Evolutionary conservation across 2,329 filamentous ascomycete genomes (phyloP).

Genomic region (Alternaria metachromatica): DNA sequence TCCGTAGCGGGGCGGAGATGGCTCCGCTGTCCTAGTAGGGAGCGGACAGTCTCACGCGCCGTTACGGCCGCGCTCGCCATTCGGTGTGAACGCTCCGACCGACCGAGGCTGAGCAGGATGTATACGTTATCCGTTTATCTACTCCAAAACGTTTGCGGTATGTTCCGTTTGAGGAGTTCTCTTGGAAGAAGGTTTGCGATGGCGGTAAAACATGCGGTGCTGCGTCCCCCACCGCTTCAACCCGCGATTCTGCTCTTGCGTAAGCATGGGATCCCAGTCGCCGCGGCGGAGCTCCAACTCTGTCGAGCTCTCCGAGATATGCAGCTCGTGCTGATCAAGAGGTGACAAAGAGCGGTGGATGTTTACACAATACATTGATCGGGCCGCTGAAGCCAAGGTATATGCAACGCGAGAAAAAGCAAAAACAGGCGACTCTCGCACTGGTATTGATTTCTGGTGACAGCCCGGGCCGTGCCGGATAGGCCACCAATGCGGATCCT

Average conservation of each 20-base stretch:
- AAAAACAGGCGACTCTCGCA: neutral
- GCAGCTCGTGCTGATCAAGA: neutral
- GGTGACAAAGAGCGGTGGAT: neutral
- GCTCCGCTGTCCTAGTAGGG: slow-evolving; percentile 1
- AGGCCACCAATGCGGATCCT: slow-evolving; percentile 13
- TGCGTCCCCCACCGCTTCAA: neutral
- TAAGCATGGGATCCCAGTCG: neutral
- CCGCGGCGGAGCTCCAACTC: neutral
- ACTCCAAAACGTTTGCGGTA: neutral
- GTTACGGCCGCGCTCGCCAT: neutral
- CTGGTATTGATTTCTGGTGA: slow-evolving; percentile 14
- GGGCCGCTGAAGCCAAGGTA: neutral
- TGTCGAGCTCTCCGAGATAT: neutral
- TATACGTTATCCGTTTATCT: neutral
- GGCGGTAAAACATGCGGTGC: neutral
- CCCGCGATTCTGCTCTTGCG: neutral
- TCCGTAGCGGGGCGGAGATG: slow-evolving; percentile 2
- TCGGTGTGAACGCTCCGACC: slow-evolving; percentile 3
- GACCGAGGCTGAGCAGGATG: neutral
- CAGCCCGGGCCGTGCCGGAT: slow-evolving; percentile 36
- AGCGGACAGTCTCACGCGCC: neutral
- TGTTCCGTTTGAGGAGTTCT: neutral
- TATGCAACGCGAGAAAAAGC: neutral
- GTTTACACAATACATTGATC: neutral
- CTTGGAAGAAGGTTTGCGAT: neutral